A percentile compares a stretch with the other conserved stretches of the same genome.
Evolutionary conservation across 495 filamentous ascomycete species (phyloP).

Genomic region (Penicillium waksmanii): DNA sequence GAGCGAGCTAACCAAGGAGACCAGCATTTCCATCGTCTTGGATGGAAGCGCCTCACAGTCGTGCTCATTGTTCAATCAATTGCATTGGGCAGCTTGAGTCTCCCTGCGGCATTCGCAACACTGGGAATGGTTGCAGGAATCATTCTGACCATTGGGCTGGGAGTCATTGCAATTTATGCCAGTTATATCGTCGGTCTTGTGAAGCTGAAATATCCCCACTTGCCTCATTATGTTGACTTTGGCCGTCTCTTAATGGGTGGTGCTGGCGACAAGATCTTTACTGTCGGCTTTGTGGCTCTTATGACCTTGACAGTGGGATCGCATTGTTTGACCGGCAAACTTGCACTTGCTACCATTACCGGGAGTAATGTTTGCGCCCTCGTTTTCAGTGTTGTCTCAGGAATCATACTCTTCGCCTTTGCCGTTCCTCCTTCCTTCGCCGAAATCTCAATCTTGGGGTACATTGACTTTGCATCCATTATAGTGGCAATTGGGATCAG

Average conservation of each 20-base stretch:
- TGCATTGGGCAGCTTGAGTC: constrained; percentile 59
- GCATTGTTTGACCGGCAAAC: constrained; percentile 69
- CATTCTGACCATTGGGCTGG: constrained; percentile 58
- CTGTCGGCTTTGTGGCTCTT: constrained; percentile 59
- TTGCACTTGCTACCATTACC: constrained; percentile 65
- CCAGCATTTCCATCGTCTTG: constrained; percentile 24
- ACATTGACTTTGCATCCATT: constrained; percentile 65
- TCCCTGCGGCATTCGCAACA: constrained; percentile 59
- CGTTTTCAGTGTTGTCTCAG: constrained; percentile 62
- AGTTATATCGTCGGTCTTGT: constrained; percentile 71
- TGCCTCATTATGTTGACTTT: constrained; percentile 68
- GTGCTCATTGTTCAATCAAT: constrained; percentile 64
- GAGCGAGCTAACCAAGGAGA: constrained; percentile 2
- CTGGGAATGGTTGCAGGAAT: constrained; percentile 59
- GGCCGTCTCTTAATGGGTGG: constrained; percentile 61
- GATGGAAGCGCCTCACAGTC: constrained; percentile 38
- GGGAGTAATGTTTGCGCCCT: constrained; percentile 63
- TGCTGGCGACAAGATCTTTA: constrained; percentile 61
- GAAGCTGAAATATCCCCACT: constrained; percentile 64
- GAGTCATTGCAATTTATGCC: constrained; percentile 69
- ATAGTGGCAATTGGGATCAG: constrained; percentile 65
- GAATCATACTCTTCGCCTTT: constrained; percentile 59
- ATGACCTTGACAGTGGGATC: constrained; percentile 70
- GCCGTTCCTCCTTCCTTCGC: constrained; percentile 59
- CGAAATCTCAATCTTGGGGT: constrained; percentile 60